A percentile compares a stretch with the other conserved stretches of the same genome.
These are phyloP conservation scores for Cryptosporidium viatorum DNA, from an alignment of 169 alveolate genomes.

Conservation along the genomic window DNA sequence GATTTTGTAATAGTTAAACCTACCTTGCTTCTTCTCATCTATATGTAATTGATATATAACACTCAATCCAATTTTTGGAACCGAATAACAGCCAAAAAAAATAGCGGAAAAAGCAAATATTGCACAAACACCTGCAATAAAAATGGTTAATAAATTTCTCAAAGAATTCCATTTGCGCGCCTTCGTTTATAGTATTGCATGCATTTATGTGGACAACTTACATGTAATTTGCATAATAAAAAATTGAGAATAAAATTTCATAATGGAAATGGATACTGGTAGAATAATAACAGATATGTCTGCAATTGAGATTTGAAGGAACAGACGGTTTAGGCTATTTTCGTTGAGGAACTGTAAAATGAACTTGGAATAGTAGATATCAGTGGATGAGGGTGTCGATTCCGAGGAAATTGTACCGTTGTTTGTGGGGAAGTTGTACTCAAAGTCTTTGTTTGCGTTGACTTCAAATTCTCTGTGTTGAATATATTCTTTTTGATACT, in stretches of 20 bases:
- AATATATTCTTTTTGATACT: constrained; percentile 6
- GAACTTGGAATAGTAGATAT: neutral
- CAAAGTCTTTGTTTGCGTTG: constrained; percentile 9
- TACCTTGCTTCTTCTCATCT: constrained; percentile 37
- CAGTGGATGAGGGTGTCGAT: constrained; percentile 3
- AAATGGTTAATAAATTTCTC: neutral
- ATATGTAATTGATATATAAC: neutral
- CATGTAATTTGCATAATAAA: constrained; percentile 3
- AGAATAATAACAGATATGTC: constrained; percentile 22
- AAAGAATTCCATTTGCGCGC: neutral
- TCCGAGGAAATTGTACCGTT: constrained; percentile 4
- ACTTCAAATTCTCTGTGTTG: constrained; percentile 4
- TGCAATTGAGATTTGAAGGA: constrained; percentile 17
- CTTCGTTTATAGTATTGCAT: neutral
- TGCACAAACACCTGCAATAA: neutral
- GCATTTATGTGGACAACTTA: constrained; percentile 21
- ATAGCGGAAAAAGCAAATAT: constrained; percentile 13
- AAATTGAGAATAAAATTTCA: neutral
- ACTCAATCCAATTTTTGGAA: constrained; percentile 50
- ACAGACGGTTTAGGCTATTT: neutral
- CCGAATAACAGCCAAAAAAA: constrained; percentile 49
- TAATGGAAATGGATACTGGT: constrained; percentile 29
- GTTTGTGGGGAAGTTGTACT: neutral
- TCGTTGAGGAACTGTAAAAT: neutral
- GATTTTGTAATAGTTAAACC: neutral